A percentile compares a stretch with the other conserved stretches of the same genome.
These are phyloP conservation scores for Melastoma candidum DNA, from an alignment of 441 rosid species.

Conservation along the genomic window DNA sequence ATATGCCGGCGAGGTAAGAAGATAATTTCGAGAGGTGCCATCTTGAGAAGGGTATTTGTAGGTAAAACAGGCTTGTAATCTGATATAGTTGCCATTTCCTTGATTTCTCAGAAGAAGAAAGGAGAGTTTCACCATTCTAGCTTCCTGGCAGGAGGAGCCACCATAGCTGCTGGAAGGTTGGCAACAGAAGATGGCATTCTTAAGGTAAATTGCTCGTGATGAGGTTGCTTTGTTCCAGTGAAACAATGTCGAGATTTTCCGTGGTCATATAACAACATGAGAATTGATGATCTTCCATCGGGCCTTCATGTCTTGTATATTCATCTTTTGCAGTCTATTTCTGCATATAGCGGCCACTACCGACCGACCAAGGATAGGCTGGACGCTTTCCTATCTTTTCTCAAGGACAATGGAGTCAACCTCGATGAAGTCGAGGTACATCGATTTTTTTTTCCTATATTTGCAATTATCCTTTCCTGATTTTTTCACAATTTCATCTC, in stretches of 20 bases:
- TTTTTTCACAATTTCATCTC: neutral
- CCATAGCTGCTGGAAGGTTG: slow-evolving; percentile 85
- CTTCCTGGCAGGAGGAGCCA: slow-evolving; percentile 90
- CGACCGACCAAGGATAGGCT: slow-evolving; percentile 73
- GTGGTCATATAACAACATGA: neutral
- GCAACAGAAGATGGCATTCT: slow-evolving; percentile 53
- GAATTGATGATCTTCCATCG: neutral
- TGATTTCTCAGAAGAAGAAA: slow-evolving; percentile 66
- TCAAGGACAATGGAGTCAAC: slow-evolving; percentile 55
- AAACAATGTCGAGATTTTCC: no score
- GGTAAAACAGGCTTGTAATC: no score
- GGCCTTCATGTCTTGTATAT: slow-evolving; percentile 11
- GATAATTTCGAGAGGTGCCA: neutral
- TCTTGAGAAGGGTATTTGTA: no score
- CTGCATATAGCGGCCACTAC: slow-evolving; percentile 91
- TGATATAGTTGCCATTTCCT: neutral
- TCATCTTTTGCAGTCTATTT: slow-evolving; percentile 45
- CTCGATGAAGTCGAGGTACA: slow-evolving; percentile 59
- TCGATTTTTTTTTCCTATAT: neutral
- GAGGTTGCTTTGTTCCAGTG: neutral
- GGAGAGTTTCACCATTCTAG: slow-evolving; percentile 92
- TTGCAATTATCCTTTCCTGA: neutral
- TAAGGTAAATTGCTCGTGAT: slow-evolving; percentile 35
- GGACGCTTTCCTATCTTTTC: slow-evolving; percentile 43
- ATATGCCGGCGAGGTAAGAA: slow-evolving; percentile 61